A percentile compares a stretch with the other conserved stretches of the same genome.
Evolutionary conservation across 2,329 filamentous ascomycete species (phyloP).

Genomic region (Periconia sp.): DNA sequence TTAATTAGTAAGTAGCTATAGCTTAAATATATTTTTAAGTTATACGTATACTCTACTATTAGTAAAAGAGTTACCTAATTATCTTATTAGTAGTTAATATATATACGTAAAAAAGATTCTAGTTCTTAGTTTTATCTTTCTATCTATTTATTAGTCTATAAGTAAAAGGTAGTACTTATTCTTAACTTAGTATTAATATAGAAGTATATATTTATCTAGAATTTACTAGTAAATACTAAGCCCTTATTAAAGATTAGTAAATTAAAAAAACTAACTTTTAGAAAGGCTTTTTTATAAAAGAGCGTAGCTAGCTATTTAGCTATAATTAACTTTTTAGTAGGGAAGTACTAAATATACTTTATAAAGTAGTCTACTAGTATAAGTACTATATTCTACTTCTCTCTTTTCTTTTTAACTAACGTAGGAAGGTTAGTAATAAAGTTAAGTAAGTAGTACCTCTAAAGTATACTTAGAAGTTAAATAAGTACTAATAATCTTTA

Average conservation of each 20-base stretch:
- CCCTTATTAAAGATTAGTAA: too few species aligned
- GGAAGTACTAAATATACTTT: background rate
- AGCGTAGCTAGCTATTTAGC: too few species aligned
- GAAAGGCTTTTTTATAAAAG: too few species aligned
- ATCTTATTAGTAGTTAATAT: background rate
- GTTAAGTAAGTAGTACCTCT: background rate
- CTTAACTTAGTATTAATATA: background rate
- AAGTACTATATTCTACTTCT: background rate
- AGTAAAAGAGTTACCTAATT: background rate
- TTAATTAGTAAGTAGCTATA: too few species aligned
- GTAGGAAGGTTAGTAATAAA: background rate
- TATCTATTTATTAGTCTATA: slow-evolving; percentile 2
- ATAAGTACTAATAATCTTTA: too few species aligned
- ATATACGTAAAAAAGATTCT: background rate
- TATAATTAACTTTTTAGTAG: background rate
- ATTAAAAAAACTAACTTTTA: too few species aligned
- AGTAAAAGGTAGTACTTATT: background rate
- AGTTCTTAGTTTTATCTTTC: background rate
- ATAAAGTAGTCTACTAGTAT: background rate
- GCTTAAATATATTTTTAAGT: background rate
- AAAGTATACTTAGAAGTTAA: background rate
- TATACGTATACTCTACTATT: background rate
- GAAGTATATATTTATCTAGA: background rate
- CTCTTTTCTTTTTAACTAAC: too few species aligned
- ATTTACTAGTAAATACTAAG: background rate